Percentiles rank a stretch among this genome's conserved stretches.
These are phyloP conservation scores for Nannochloropsis oceanica DNA, from an alignment of 108 stramenopile genomes.

Conservation along the genomic window DNA sequence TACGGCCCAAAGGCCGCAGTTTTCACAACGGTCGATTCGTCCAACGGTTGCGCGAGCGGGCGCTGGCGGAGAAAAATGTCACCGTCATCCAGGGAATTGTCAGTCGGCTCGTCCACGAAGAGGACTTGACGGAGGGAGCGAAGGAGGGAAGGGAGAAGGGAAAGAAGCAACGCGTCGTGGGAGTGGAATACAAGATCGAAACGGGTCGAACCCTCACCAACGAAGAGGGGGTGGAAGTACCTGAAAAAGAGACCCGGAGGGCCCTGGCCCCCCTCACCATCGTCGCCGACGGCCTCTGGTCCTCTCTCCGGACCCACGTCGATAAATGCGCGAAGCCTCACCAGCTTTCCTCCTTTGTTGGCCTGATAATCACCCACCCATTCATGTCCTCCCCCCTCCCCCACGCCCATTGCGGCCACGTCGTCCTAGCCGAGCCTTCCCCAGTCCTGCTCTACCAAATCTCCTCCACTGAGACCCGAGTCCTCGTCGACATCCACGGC, in stretches of 20 bases:
- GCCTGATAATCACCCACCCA: constrained; percentile 30
- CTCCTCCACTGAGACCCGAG: constrained; percentile 32
- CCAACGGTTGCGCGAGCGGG: constrained; percentile 26
- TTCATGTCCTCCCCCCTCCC: constrained; percentile 27
- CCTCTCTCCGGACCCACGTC: constrained; percentile 1
- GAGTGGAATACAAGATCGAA: constrained; percentile 21
- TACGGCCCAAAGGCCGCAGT: constrained; percentile 20
- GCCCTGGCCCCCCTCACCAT: constrained; percentile 30
- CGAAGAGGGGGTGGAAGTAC: background rate
- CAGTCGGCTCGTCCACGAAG: constrained; percentile 8
- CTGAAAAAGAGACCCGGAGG: constrained; percentile 4
- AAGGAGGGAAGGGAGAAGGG: no score
- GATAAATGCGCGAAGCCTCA: constrained; percentile 13
- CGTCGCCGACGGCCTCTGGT: constrained; percentile 39
- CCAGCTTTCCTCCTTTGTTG: constrained; percentile 29
- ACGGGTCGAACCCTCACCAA: background rate
- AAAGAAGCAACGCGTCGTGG: background rate
- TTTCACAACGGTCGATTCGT: constrained; percentile 40
- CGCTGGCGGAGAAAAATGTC: constrained; percentile 21
- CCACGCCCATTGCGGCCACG: constrained; percentile 35
- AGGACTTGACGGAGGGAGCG: background rate
- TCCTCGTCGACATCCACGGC: constrained; percentile 33
- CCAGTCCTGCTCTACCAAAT: constrained; percentile 43
- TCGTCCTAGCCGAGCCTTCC: constrained; percentile 31
- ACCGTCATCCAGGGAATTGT: constrained; percentile 22